Evolutionary conservation across 352 stramenopile genomes (phyloP).

Genomic region (Pythium coloratum): DNA sequence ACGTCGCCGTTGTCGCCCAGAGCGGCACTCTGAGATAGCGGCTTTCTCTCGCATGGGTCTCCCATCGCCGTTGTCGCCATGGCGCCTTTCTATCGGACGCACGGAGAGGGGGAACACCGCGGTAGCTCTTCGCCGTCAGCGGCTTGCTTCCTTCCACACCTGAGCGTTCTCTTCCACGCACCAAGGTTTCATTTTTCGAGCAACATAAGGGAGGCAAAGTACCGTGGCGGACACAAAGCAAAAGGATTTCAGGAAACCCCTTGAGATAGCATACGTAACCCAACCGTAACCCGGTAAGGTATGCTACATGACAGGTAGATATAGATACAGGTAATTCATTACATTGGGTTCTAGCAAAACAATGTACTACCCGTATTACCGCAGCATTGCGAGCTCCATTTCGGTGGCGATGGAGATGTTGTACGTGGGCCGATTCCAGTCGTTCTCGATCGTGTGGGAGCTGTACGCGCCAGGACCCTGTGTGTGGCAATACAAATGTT

Average conservation of each 20-base stretch:
- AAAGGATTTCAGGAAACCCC: background rate
- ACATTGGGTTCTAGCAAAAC: background rate
- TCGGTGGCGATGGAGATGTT: conserved; percentile 87
- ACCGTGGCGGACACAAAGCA: conserved; percentile 9
- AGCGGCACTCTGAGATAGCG: background rate
- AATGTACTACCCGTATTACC: conserved; percentile 8
- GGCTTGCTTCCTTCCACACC: background rate
- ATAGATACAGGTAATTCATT: background rate
- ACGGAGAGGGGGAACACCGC: background rate
- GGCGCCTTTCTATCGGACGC: background rate
- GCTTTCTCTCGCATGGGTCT: background rate
- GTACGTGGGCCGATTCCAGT: conserved; percentile 87
- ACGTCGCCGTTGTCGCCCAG: conserved; percentile 2
- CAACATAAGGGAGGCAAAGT: conserved; percentile 5
- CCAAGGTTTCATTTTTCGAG: conserved; percentile 7
- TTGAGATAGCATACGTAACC: background rate
- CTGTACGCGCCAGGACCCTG: conserved; percentile 80
- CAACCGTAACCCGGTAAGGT: background rate
- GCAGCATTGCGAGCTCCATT: conserved; percentile 76
- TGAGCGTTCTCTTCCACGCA: conserved; percentile 1
- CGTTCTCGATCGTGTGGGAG: conserved; percentile 61
- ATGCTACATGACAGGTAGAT: background rate
- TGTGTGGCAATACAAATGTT: background rate
- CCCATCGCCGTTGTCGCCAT: conserved; percentile 6
- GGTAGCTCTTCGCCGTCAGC: background rate